phyloP scores from a whole-genome alignment of 371 early-diverging fungal species.

The Mucor plumbeus region DNA sequence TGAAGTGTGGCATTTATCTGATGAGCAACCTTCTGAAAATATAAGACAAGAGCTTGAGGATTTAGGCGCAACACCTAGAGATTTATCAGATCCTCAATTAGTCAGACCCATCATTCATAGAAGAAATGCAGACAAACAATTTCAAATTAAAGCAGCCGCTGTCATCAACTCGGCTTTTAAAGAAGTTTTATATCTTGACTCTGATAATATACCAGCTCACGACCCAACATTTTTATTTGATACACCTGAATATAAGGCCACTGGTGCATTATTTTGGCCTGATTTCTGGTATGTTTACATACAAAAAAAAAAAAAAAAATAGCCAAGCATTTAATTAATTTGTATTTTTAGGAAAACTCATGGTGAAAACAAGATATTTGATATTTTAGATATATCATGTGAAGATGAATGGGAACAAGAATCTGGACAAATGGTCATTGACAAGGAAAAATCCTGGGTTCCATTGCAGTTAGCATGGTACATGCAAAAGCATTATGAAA shows the following conservation, averaged over 20 bases:
- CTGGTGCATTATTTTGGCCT: constrained; percentile 63
- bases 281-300: constrained; percentile 52
- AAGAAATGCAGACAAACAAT: constrained; percentile 46
- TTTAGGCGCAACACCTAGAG: constrained; percentile 30
- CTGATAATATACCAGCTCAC: constrained; percentile 53
- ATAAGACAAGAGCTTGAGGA: constrained; percentile 17
- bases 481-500: constrained; percentile 45
- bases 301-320: neutral
- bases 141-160: constrained; percentile 60
- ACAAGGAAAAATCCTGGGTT: constrained; percentile 43
- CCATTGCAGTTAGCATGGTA: constrained; percentile 52
- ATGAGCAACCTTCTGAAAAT: constrained; percentile 36
- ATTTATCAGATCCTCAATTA: constrained; percentile 34
- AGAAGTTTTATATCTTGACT: constrained; percentile 58
- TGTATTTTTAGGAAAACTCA: constrained; percentile 48
- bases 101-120: constrained; percentile 37
- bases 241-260: constrained; percentile 40
- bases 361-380: constrained; percentile 48
- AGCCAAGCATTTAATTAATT: neutral
- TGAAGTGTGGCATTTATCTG: constrained; percentile 50
- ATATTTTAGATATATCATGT: constrained; percentile 41
- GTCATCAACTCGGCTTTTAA: constrained; percentile 53
- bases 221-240: constrained; percentile 59
- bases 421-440: constrained; percentile 55
- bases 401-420: constrained; percentile 57